Conservation (phyloP, 345 rosid species). For the Noccaea caerulescens region DNA sequence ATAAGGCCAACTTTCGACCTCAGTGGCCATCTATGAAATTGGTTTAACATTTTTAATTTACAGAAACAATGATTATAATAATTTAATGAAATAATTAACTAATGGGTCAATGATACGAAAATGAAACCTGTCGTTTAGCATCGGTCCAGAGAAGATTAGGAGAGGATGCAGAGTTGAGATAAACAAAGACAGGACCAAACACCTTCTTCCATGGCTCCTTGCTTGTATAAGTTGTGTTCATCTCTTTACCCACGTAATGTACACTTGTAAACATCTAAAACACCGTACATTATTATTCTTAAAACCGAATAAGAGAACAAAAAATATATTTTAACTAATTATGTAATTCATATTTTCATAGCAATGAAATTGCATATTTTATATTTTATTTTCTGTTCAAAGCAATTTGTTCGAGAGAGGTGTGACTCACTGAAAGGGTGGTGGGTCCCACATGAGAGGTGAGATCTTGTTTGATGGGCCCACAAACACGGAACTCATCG, state of each 20-base stretch:
- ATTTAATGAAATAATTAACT: neutral
- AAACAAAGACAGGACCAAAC: conserved; percentile 78
- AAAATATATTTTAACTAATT: neutral
- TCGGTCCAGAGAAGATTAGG: conserved; percentile 63
- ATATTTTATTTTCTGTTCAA: neutral
- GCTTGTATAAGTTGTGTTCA: conserved; percentile 50
- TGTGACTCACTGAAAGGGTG: conserved; percentile 57
- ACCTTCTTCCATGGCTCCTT: conserved; percentile 84
- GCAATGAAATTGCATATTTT: too few relatives aligned
- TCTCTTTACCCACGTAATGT: conserved; percentile 72
- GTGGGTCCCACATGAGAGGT: conserved; percentile 84
- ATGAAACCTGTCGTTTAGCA: conserved; percentile 71
- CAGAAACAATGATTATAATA: neutral
- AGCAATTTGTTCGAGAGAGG: neutral
- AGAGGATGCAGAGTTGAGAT: conserved; percentile 62
- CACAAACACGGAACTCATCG: conserved; percentile 66
- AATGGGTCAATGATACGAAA: neutral
- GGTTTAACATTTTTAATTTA: neutral
- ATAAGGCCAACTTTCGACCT: conserved; percentile 78
- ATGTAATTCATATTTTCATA: too few relatives aligned
- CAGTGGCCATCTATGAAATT: conserved; percentile 53
- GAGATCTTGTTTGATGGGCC: conserved; percentile 85
- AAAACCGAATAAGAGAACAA: neutral
- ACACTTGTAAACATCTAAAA: conserved; percentile 87
- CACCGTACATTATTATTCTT: neutral